Conservation (phyloP, 805 yeast genomes). For the Candida boleticola region DNA sequence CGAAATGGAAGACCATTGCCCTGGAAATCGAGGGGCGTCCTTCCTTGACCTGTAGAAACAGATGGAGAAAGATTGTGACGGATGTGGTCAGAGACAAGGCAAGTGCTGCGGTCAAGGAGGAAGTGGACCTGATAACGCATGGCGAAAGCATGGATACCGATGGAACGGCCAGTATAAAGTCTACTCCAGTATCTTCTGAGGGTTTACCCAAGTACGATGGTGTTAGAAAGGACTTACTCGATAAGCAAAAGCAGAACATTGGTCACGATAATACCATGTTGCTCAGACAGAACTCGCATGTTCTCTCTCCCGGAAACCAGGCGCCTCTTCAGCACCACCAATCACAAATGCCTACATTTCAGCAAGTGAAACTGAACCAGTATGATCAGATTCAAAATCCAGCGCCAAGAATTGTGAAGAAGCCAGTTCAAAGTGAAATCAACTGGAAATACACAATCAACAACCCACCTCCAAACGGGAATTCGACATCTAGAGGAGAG, state of each 20-base stretch:
- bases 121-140: constrained; percentile 52
- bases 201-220: not conserved
- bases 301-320: not conserved
- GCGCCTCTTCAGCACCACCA: not conserved
- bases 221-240: not conserved
- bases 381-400: not conserved
- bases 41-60: constrained; percentile 82
- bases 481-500: constrained; percentile 37
- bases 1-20: constrained; percentile 86
- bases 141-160: constrained; percentile 9
- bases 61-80: constrained; percentile 87
- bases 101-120: constrained; percentile 48
- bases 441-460: constrained; percentile 60
- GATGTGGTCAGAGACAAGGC: constrained; percentile 71
- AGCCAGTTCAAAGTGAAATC: constrained; percentile 18
- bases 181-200: no score
- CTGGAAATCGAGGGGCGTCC: constrained; percentile 74
- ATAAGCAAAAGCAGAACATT: not conserved
- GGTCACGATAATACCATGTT: not conserved
- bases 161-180: not conserved
- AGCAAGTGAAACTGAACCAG: not conserved
- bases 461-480: constrained; percentile 6
- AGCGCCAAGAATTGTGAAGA: not conserved
- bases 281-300: not conserved
- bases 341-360: no score